A percentile compares a stretch with the other conserved stretches of the same genome.
These are phyloP conservation scores for Xanthoconium purpureum DNA, from an alignment of 768 basidiomycete species.

Conservation along the genomic window DNA sequence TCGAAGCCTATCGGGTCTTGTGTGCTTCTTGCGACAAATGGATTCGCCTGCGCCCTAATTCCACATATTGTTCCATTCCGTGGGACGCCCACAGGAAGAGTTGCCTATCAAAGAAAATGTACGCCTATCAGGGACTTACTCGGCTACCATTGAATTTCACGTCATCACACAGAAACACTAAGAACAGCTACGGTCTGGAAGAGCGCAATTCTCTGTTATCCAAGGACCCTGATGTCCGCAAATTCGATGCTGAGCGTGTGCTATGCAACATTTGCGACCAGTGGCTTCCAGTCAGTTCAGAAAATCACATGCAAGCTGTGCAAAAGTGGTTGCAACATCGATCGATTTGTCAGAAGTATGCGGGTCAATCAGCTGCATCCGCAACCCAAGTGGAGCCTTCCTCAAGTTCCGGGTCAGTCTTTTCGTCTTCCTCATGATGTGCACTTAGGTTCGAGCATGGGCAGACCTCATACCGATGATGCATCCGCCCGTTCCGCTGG, in stretches of 20 bases:
- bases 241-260: constrained; percentile 70
- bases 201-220: constrained; percentile 57
- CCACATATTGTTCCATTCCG: constrained; percentile 83
- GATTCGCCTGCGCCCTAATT: constrained; percentile 83
- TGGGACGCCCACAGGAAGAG: constrained; percentile 86
- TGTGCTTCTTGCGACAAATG: constrained; percentile 82
- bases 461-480: constrained; percentile 15
- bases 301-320: constrained; percentile 59
- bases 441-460: not conserved
- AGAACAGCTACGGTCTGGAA: constrained; percentile 57
- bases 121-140: constrained; percentile 23
- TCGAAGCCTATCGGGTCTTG: constrained; percentile 76
- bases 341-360: constrained; percentile 46
- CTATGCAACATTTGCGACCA: constrained; percentile 66
- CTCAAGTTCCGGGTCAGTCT: constrained; percentile 22
- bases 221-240: constrained; percentile 68
- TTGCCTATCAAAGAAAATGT: constrained; percentile 78
- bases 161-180: constrained; percentile 31
- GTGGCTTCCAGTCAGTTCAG: constrained; percentile 61
- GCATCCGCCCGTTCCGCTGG: constrained; percentile 31
- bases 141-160: constrained; percentile 7
- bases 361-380: constrained; percentile 6
- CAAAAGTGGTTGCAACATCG: constrained; percentile 67
- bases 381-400: constrained; percentile 19
- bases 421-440: constrained; percentile 3